Conservation (phyloP, 2,329 filamentous ascomycete genomes). For the Colletotrichum tamarilloi region DNA sequence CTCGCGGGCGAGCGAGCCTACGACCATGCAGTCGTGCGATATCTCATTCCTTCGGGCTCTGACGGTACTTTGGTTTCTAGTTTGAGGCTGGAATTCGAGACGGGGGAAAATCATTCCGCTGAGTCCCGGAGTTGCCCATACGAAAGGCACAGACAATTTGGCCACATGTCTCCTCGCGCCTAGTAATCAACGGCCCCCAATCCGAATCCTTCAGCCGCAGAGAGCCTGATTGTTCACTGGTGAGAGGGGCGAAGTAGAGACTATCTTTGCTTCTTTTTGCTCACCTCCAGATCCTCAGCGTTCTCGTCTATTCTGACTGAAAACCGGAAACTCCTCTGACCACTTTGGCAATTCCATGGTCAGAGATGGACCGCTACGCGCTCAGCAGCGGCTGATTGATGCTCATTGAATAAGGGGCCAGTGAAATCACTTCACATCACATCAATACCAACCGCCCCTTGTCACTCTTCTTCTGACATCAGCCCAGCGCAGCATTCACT, state of each 20-base stretch:
- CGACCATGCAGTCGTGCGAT: neutral
- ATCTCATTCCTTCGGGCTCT: neutral
- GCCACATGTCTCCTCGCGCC: neutral
- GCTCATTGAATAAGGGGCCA: neutral
- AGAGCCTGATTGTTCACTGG: neutral
- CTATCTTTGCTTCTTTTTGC: neutral
- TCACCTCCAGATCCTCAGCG: neutral
- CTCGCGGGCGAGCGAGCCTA: too few species aligned
- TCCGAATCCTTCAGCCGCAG: slow-evolving; percentile 4
- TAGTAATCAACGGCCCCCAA: slow-evolving; percentile 2
- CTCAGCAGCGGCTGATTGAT: neutral
- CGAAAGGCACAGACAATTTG: neutral
- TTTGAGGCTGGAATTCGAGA: neutral
- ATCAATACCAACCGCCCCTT: neutral
- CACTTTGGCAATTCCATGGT: neutral
- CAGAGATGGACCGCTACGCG: neutral
- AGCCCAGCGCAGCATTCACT: slow-evolving; percentile 5
- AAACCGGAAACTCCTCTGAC: neutral
- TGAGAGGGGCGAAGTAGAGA: neutral
- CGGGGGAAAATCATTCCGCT: neutral
- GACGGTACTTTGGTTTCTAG: neutral
- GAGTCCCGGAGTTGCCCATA: neutral
- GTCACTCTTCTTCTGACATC: neutral
- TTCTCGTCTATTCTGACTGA: neutral
- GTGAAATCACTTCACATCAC: neutral